Base-by-base conservation (phyloP, 495 filamentous ascomycete genomes). In the Cairneyella variabilis region DNA sequence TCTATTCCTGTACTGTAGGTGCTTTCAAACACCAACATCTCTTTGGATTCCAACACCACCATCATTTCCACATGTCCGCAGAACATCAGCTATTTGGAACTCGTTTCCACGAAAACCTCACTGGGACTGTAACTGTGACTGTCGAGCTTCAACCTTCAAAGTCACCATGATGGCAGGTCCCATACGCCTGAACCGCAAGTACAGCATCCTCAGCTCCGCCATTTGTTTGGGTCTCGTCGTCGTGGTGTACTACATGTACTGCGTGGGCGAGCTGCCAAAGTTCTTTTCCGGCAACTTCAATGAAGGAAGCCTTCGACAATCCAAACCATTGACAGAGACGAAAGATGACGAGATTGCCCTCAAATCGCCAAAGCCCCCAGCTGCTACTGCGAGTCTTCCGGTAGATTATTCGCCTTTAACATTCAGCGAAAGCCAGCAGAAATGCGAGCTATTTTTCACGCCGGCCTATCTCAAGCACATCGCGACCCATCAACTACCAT, bases 271-370 rank as follows among this genome's bases (percentile, higher is more conserved):
- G 50, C 50, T 53, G 50, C 50, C 37, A 53, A 53, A 53, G 38
- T 53, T 53, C 50, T 53, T 44, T 53, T 45, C 50, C 38, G 38
- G 50, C 50, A 53, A 53, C 38, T 53, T 53, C 50, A 44, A 53
- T 53, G 50, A 53, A 53, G 50, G 38, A 53, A 53, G 50, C 50
- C 50, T 53, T 53, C 50, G 38, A 53, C 50, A 53, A 44, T 34
- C 50, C 50, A 53, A 53, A 44, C 50, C 50, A 53, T 53, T 53
- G 50, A 53, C 50, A 53, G 50, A 53, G 50, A 44, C 50, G 50
- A 43, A 53, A 53, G 50, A 53, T 53, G 50, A 45, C 50, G 50
- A 53, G 38, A 45, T 53, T 53, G 27, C 50, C 38, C 50, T 53
- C 50, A 53, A 43, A 53, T 53, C 40, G 50, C 50, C 50, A 53